Evolutionary conservation across 805 yeast genomes (phyloP).

Genomic region (Candida ipomoeae): DNA sequence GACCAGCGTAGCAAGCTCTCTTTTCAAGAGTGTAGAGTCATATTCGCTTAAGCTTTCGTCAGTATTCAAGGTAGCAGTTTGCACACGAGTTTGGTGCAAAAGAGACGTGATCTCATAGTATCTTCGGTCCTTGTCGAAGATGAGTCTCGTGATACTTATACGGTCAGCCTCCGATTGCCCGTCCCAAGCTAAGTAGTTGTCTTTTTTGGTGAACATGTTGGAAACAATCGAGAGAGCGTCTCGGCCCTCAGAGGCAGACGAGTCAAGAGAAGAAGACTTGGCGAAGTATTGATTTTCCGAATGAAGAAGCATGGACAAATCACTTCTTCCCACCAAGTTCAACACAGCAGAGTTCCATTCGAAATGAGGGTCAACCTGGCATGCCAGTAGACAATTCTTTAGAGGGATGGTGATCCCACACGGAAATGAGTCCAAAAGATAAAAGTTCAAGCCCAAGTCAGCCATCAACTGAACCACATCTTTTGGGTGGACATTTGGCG

Average conservation of each 20-base stretch:
- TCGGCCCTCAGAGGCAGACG: constrained; percentile 5
- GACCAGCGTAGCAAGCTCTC: constrained; percentile 55
- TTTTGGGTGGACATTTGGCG: constrained; percentile 46
- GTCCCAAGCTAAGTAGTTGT: constrained; percentile 59
- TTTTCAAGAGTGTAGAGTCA: constrained; percentile 50
- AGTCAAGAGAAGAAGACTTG: background rate
- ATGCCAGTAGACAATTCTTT: constrained; percentile 51
- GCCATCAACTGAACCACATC: constrained; percentile 62
- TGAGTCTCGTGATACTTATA: constrained; percentile 60
- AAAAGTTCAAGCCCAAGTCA: constrained; percentile 47
- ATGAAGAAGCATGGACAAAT: constrained; percentile 39
- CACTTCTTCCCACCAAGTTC: constrained; percentile 64
- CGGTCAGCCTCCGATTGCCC: constrained; percentile 68
- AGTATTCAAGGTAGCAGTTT: constrained; percentile 43
- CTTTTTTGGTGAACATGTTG: constrained; percentile 36
- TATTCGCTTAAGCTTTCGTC: constrained; percentile 48
- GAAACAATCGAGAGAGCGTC: constrained; percentile 42
- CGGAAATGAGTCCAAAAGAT: constrained; percentile 66
- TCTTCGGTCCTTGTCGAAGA: constrained; percentile 75
- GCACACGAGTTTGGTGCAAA: constrained; percentile 66
- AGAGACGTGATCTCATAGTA: constrained; percentile 71
- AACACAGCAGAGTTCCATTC: constrained; percentile 46
- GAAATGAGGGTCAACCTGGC: constrained; percentile 50
- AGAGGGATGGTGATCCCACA: constrained; percentile 67
- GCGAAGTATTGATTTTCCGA: background rate